Evolutionary conservation across 208 protist species (phyloP), one percentile per base, ranked within the genome.

Genomic region (Paratrypanosoma confusum): DNA sequence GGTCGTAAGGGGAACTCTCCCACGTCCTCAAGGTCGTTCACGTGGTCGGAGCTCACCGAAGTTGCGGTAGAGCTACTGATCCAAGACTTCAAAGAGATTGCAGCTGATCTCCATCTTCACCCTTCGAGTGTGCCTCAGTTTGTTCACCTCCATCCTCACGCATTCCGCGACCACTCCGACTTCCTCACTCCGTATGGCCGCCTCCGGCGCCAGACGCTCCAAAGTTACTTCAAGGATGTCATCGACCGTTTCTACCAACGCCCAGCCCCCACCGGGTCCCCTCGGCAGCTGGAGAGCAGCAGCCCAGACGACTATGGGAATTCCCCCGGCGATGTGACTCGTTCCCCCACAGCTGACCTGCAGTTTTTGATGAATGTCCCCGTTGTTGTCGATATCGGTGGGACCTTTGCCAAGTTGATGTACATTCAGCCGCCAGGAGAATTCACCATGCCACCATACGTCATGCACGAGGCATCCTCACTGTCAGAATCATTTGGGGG

Each of bases 371-470:
- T 88, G 16, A 53, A 51, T 20, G 75, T 90, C 14, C 86, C 86
- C 6, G 36, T 82, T 14, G 68, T 71, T 14, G 66, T 94, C 31
- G 86, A 94, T 55, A 91, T 94, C 61, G 86, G 86, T 13, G 86
- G 86, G 32, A 94, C 81, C 21, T 91, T 90, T 49, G 76, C 79
- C 14, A 94, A 94, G 54, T 43, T 94, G n/a, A 69, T 77, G 17
- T 94, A 76, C 41, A 53, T 94, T 21, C 54, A 78, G 50, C 81
- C 81, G 4, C 84, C 84, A 4, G 57, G 54, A 17, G 23, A 59
- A 1, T 35, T 77, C 4, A 28, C 35, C n/a, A 42, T 49, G 5
- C 59, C 59, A 14, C 39, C 56, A 26, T 68, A 65, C 16, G 18
- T 75, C 39, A 65, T 71, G 25, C 63, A 65, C 23, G 84, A 93